Base-by-base conservation (phyloP, 495 filamentous ascomycete genomes). In the Aspergillus indologenus region DNA sequence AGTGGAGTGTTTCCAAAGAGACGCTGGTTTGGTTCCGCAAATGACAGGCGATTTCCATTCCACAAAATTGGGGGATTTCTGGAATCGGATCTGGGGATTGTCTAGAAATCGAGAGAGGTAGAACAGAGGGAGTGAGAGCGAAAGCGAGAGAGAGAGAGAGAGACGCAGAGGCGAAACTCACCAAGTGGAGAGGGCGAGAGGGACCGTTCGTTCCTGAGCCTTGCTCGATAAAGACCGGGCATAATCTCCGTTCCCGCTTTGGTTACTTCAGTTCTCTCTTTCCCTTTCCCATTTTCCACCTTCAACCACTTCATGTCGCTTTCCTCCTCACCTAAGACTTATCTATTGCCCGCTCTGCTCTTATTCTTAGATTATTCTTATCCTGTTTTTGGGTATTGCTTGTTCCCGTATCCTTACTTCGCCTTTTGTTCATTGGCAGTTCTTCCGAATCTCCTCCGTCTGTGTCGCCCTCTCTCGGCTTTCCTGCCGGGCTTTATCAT, bases 271-370 rank as follows among this genome's bases (percentile, higher is more conserved):
- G 46, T 57, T 61, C 21, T 58, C 60, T 49, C 58, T 61, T 17
- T 69, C 67, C 60, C 67, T 63, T 44, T 59, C 61, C 54, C 52
- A 62, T 45, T 58, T 68, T 54, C 62, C 63, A 51, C 56, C 34
- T 46, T 48, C 44, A 3, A 11, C 23, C 24, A n/a, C 24, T 54
- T 14, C 49, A 14, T 24, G 21, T 34, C 49, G 14, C 40, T 55
- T 55, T 45, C 40, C 53, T 44, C 19, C 22, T 45, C n/a, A n/a
- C n/a, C 34, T 40, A 40, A 40, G 34, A 40, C 5, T 12, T 23
- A 21, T 19, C 20, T 49, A 46, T 11, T 53, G 22, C 24, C 43
- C 56, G 11, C 34, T 54, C 24, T 42, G 44, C 23, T 50, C 29
- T 31, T 62, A 58, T 55, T 58, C 24, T 57, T 62, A 53, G 22